A percentile compares a stretch with the other conserved stretches of the same genome.
Evolutionary conservation across 306 rosid genomes (phyloP).

Genomic region (Sophora flavescens): DNA sequence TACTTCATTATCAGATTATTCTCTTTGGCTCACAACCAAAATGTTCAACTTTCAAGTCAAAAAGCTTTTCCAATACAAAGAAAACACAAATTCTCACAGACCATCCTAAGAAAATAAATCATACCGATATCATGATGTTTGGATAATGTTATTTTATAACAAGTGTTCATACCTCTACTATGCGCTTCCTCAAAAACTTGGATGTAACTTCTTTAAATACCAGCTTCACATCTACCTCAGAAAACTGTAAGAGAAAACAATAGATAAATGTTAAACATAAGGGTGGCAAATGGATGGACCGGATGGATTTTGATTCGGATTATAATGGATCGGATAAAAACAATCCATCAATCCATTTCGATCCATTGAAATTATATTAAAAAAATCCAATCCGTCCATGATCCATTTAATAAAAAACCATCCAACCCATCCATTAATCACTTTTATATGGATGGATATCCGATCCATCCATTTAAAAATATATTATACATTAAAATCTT

Average conservation of each 20-base stretch:
- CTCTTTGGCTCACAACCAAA: not conserved
- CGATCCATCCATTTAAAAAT: no score
- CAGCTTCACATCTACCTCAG: conserved; percentile 96
- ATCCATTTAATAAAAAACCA: no score
- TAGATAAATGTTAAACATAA: conserved; percentile 12
- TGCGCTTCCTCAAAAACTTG: conserved; percentile 81
- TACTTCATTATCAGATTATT: conserved; percentile 13
- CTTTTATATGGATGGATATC: no score
- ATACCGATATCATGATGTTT: conserved; percentile 11
- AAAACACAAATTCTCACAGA: conserved; percentile 24
- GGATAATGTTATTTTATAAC: conserved; percentile 30
- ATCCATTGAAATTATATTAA: no score
- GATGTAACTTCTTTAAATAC: conserved; percentile 95
- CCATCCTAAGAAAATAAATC: conserved; percentile 6
- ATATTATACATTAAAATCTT: no score
- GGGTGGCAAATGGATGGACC: no score
- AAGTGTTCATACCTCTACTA: conserved; percentile 83
- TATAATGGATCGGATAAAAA: no score
- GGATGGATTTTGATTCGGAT: no score
- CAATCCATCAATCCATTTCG: no score
- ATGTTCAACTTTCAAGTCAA: not conserved
- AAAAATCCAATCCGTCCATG: no score
- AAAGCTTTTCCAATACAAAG: conserved; percentile 1
- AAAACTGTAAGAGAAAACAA: conserved; percentile 63
- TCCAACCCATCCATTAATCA: no score